Conservation (phyloP, 2,329 filamentous ascomycete species). For the Xylaria sp. region DNA sequence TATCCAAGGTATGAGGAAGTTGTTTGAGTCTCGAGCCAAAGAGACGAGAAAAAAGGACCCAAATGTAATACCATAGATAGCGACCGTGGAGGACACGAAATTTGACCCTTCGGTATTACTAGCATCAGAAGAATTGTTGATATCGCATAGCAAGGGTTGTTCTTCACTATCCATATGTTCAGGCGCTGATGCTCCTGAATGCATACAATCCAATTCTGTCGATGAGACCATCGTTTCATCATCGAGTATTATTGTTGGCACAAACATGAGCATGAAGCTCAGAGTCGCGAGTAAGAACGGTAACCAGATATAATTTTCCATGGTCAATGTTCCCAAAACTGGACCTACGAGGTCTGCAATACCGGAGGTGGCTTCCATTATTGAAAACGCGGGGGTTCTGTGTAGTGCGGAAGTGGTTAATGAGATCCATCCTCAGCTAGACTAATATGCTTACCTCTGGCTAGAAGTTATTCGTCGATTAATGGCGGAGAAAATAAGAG, state of each 20-base stretch:
- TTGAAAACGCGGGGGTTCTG: slow-evolving; percentile 30
- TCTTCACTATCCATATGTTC: slow-evolving; percentile 4
- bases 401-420: background rate
- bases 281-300: slow-evolving; percentile 25
- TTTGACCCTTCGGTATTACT: background rate
- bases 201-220: slow-evolving; percentile 7
- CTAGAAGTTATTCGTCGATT: slow-evolving; percentile 15
- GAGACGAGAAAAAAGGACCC: slow-evolving; percentile 29
- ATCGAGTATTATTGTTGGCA: slow-evolving; percentile 14
- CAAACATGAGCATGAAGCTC: slow-evolving; percentile 26
- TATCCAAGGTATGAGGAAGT: slow-evolving; percentile 34
- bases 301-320: slow-evolving; percentile 27
- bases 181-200: background rate
- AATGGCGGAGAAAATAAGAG: slow-evolving; percentile 28
- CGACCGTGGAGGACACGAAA: background rate
- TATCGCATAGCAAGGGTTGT: slow-evolving; percentile 15
- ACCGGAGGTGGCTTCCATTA: slow-evolving; percentile 30
- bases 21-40: slow-evolving; percentile 29
- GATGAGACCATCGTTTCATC: slow-evolving; percentile 2
- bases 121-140: background rate
- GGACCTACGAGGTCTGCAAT: slow-evolving; percentile 31
- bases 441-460: slow-evolving; percentile 17
- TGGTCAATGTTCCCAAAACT: slow-evolving; percentile 22
- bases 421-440: background rate
- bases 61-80: slow-evolving; percentile 19